A percentile compares a stretch with the other conserved stretches of the same genome.
These are phyloP conservation scores for Sphagnurus paluster DNA, from an alignment of 1,284 basidiomycete genomes.

Conservation along the genomic window DNA sequence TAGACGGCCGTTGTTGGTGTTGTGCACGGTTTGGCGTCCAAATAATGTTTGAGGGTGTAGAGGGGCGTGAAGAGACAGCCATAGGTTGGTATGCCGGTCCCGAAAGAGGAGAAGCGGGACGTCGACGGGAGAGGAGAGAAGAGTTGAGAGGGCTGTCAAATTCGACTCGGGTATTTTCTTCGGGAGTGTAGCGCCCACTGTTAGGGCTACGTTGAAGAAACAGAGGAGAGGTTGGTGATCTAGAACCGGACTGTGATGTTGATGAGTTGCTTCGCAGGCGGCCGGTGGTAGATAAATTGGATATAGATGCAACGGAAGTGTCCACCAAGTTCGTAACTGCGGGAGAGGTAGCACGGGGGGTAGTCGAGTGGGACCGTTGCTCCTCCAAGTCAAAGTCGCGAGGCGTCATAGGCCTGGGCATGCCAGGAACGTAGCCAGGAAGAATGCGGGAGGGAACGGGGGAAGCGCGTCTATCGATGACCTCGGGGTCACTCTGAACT, in stretches of 20 bases:
- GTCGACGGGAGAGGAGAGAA: conserved; percentile 52
- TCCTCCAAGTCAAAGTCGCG: conserved; percentile 71
- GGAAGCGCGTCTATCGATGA: conserved; percentile 45
- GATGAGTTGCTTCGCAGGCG: conserved; percentile 52
- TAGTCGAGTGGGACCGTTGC: conserved; percentile 71
- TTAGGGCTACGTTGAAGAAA: conserved; percentile 61
- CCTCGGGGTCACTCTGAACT: conserved; percentile 40
- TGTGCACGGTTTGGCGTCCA: conserved; percentile 40
- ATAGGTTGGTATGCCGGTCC: conserved; percentile 60
- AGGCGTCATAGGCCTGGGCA: conserved; percentile 85
- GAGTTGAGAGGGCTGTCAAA: conserved; percentile 46
- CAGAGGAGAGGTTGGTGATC: conserved; percentile 39
- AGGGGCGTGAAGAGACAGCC: conserved; percentile 58
- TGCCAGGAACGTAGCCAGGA: conserved; percentile 84
- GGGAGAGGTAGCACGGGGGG: conserved; percentile 75
- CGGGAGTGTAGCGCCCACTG: conserved; percentile 58
- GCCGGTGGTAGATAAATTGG: conserved; percentile 21
- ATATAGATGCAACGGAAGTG: conserved; percentile 23
- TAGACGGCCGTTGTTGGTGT: conserved; percentile 30
- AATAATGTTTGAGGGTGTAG: conserved; percentile 72
- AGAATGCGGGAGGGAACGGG: conserved; percentile 64
- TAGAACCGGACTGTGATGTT: conserved; percentile 49
- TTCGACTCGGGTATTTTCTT: conserved; percentile 43
- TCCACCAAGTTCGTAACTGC: conserved; percentile 29
- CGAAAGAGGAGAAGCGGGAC: conserved; percentile 68